Percentiles rank a stretch among this genome's conserved stretches.
Evolutionary conservation across 2,329 filamentous ascomycete species (phyloP).

Genomic region (Xylariales sp.): DNA sequence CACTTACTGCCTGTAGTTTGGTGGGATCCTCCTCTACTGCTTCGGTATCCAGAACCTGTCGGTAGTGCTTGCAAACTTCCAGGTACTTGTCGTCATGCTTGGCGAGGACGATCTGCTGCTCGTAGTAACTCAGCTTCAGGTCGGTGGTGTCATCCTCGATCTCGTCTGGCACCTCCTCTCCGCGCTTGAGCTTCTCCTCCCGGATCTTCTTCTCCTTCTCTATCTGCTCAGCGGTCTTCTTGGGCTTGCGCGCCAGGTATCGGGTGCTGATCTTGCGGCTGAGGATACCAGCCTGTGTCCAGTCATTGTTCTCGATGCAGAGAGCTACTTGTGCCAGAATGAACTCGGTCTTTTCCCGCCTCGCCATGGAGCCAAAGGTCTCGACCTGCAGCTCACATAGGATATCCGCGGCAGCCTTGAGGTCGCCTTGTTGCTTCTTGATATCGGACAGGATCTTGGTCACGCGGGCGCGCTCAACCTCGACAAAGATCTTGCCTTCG

Average conservation of each 20-base stretch:
- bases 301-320: conserved; percentile 93
- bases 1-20: conserved; percentile 76
- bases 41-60: conserved; percentile 93
- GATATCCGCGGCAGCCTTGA: conserved; percentile 85
- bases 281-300: conserved; percentile 91
- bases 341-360: conserved; percentile 97
- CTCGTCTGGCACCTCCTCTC: conserved; percentile 73
- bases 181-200: conserved; percentile 78
- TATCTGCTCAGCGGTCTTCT: conserved; percentile 83
- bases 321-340: conserved; percentile 92
- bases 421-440: conserved; percentile 92
- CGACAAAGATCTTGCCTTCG: conserved; percentile 99
- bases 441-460: conserved; percentile 95
- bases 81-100: conserved; percentile 98
- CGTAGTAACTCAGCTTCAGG: conserved; percentile 91
- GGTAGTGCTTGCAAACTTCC: conserved; percentile 96
- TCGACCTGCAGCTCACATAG: conserved; percentile 97
- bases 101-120: conserved; percentile 91
- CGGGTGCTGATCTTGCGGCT: conserved; percentile 95
- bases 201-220: conserved; percentile 87
- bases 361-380: conserved; percentile 97
- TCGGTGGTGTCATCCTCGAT: conserved; percentile 89
- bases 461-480: conserved; percentile 93
- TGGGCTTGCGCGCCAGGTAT: conserved; percentile 85
- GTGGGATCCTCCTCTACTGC: conserved; percentile 85